Evolutionary conservation across 2,329 filamentous ascomycete genomes (phyloP), one percentile per base, ranked within the genome.

Genomic region (Aspergillus neoniger): DNA sequence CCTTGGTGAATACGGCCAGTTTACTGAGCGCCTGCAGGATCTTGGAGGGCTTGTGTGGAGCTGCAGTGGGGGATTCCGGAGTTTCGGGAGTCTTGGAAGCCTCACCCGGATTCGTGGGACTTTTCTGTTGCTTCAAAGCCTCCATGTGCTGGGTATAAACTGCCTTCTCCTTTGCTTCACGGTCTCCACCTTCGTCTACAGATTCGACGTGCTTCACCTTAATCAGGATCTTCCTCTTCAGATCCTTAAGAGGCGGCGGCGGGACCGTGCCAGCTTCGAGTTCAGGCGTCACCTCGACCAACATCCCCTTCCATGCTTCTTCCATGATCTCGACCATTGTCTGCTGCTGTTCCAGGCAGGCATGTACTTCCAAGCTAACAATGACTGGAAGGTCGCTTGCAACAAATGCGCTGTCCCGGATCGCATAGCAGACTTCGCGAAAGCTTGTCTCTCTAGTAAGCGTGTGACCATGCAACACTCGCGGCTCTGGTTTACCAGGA

Each of bases 301-400:
- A 81, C 69, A 90, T 79, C 0, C 85, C 88, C 43, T 84, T 85
- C 92, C 93, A 99, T 65, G 91, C 89, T 67, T 96, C 87, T 65
- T 88, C 88, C 90, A 99, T 97, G 64, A 98, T 96, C 58, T 91
- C 85, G 10, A 96, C 93, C 91, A 98, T 97, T 54, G 90, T 84
- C 65, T 92, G 87, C 75, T 99, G 95, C 75, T 98, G 94, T 56
- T 91, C 86, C 1, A 84, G 80, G 62, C 89, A 86, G 14, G 92
- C 89, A 74, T 98, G 94, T 0, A 98, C 91, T 76, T 99, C 95
- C 5, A 98, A 83, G 73, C 92, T 96, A 65, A 98, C 86, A 60
- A 98, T 96, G 41, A 99, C 81, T 0, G 95, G 95, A 19, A 96
- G 81, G 55, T 90, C 85, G 61, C 86, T 93, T 6, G 81, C 84